Percentiles rank a stretch among this genome's conserved stretches.
Evolutionary conservation across 2,329 filamentous ascomycete species (phyloP).

Genomic region (Chaetoscypha palmicola): DNA sequence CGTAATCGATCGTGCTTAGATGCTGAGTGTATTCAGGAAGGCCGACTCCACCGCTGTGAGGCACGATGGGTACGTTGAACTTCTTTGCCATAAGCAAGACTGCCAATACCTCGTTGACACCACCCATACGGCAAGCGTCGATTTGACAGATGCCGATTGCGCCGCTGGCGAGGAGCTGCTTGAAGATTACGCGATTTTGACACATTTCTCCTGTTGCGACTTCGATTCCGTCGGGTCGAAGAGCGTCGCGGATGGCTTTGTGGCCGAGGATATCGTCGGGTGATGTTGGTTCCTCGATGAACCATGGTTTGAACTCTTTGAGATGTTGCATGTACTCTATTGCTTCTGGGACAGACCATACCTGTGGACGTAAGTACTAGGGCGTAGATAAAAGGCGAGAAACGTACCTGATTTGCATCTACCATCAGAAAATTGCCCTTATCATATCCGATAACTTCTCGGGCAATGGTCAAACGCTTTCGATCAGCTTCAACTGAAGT

Average conservation of each 20-base stretch:
- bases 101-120: slow-evolving; percentile 88
- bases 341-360: slow-evolving; percentile 86
- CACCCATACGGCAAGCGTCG: slow-evolving; percentile 82
- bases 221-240: slow-evolving; percentile 67
- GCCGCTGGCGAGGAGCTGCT: slow-evolving; percentile 73
- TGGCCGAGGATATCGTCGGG: slow-evolving; percentile 88
- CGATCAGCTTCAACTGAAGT: slow-evolving; percentile 65
- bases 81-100: slow-evolving; percentile 74
- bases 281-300: slow-evolving; percentile 89
- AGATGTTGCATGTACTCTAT: slow-evolving; percentile 81
- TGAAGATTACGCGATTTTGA: slow-evolving; percentile 91
- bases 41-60: slow-evolving; percentile 83
- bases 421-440: slow-evolving; percentile 72
- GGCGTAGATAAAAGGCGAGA: background rate
- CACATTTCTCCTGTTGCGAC: slow-evolving; percentile 94
- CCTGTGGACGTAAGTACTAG: slow-evolving; percentile 29
- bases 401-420: slow-evolving; percentile 72
- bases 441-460: slow-evolving; percentile 76
- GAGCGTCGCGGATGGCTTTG: slow-evolving; percentile 74
- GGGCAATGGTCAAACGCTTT: slow-evolving; percentile 62
- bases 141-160: slow-evolving; percentile 87
- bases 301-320: slow-evolving; percentile 80
- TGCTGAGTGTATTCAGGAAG: slow-evolving; percentile 93
- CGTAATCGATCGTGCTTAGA: slow-evolving; percentile 86
- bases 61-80: slow-evolving; percentile 73